A percentile compares a stretch with the other conserved stretches of the same genome.
Conservation (phyloP, 805 yeast species). For the Kregervanrija delftensis region DNA sequence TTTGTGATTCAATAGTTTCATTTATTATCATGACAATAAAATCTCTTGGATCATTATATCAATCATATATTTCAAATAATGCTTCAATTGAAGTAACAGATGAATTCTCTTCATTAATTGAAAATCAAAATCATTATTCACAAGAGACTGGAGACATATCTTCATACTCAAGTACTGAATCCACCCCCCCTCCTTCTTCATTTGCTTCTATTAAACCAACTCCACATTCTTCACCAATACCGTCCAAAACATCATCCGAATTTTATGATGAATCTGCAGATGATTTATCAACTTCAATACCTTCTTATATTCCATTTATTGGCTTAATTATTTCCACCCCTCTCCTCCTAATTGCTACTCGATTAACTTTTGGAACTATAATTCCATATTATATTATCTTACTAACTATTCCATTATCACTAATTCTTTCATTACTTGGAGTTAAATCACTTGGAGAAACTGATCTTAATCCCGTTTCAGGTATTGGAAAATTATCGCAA, state of each 20-base stretch:
- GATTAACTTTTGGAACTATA: conserved; percentile 59
- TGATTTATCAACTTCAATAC: conserved; percentile 16
- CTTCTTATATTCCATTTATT: conserved; percentile 10
- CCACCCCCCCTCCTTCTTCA: too few species aligned
- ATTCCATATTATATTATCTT: conserved; percentile 68
- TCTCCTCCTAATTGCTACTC: conserved; percentile 58
- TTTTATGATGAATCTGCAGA: conserved; percentile 22
- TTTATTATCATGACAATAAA: conserved; percentile 54
- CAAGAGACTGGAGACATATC: not conserved
- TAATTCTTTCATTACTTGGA: conserved; percentile 76
- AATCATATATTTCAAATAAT: not conserved
- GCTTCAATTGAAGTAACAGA: conserved; percentile 18
- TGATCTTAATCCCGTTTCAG: conserved; percentile 93
- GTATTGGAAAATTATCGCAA: conserved; percentile 92
- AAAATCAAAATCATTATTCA: not conserved
- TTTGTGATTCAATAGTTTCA: conserved; percentile 81
- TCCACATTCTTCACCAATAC: too few species aligned
- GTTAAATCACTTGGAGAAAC: conserved; percentile 96
- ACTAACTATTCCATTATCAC: conserved; percentile 66
- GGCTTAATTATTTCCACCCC: conserved; percentile 66
- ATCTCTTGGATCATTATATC: conserved; percentile 24
- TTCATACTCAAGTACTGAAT: too few species aligned
- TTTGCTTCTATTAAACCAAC: too few species aligned
- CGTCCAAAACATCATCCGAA: too few species aligned
- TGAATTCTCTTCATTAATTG: conserved; percentile 6